Conservation (phyloP, 225 moss, liverwort and hornwort species). For the Antitrichia curtipendula region DNA sequence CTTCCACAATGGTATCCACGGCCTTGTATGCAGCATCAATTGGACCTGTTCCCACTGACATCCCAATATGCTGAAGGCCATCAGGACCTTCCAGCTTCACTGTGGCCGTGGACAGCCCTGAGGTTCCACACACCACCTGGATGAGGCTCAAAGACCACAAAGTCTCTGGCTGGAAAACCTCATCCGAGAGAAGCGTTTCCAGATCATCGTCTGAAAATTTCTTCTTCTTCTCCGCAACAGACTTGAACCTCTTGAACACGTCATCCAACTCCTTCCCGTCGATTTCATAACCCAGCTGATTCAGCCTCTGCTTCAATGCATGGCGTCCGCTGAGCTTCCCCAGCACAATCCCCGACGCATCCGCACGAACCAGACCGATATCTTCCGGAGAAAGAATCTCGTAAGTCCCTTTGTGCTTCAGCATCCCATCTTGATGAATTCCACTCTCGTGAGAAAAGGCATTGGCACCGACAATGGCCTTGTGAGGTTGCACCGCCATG, state of each 20-base stretch:
- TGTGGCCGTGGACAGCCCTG: conserved; percentile 68
- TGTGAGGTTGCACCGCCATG: conserved; percentile 94
- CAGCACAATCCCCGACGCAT: conserved; percentile 76
- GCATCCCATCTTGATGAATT: conserved; percentile 98
- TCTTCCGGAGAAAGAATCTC: conserved; percentile 87
- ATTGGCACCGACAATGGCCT: conserved; percentile 96
- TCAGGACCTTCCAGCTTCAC: conserved; percentile 77
- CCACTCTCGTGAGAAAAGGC: conserved; percentile 99
- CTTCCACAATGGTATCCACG: conserved; percentile 75
- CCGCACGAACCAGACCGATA: conserved; percentile 68
- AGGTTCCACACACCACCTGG: conserved; percentile 79
- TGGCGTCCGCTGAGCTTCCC: conserved; percentile 97
- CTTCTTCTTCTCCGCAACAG: conserved; percentile 57
- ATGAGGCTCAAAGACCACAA: conserved; percentile 65
- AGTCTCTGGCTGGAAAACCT: conserved; percentile 72
- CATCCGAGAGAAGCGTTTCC: conserved; percentile 76
- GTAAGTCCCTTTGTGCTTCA: conserved; percentile 91
- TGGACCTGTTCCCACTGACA: conserved; percentile 76
- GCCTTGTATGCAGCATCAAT: conserved; percentile 95
- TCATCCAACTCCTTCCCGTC: conserved; percentile 70
- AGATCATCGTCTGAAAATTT: conserved; percentile 62
- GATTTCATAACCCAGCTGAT: conserved; percentile 73
- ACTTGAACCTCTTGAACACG: conserved; percentile 85
- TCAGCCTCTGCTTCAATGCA: conserved; percentile 70
- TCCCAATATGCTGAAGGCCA: conserved; percentile 61